These are phyloP conservation scores for Ascochyta fabae DNA, from an alignment of 2,329 filamentous ascomycete species.

Conservation along the genomic window DNA sequence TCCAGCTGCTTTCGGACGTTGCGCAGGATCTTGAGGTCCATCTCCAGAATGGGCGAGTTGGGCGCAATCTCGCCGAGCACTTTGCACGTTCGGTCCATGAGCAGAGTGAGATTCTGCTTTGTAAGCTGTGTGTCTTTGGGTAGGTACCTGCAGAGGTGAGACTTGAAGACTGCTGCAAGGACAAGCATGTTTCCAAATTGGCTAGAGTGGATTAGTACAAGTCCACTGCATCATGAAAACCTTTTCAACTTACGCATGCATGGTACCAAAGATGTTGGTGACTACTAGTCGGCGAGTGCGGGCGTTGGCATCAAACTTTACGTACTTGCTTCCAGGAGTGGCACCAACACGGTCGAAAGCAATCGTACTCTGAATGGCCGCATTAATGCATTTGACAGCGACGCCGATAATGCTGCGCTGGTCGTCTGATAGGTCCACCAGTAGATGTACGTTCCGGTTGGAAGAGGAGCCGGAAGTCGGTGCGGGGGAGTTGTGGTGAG, in stretches of 20 bases:
- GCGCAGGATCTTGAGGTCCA: slow-evolving; percentile 76
- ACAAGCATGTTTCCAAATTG: slow-evolving; percentile 97
- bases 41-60: slow-evolving; percentile 75
- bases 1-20: slow-evolving; percentile 42
- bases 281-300: slow-evolving; percentile 74
- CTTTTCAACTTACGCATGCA: slow-evolving; percentile 32
- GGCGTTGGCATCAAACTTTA: slow-evolving; percentile 59
- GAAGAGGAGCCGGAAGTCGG: slow-evolving; percentile 40
- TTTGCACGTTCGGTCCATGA: slow-evolving; percentile 65
- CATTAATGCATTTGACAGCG: slow-evolving; percentile 50
- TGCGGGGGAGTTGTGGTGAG: slow-evolving; percentile 53
- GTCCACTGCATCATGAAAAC: neutral
- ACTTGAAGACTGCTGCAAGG: slow-evolving; percentile 80
- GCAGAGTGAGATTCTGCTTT: slow-evolving; percentile 29
- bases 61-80: slow-evolving; percentile 75
- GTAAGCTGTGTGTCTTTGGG: slow-evolving; percentile 34
- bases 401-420: slow-evolving; percentile 37
- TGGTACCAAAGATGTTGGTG: slow-evolving; percentile 78
- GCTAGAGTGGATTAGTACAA: slow-evolving; percentile 54
- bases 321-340: slow-evolving; percentile 30
- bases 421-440: slow-evolving; percentile 36
- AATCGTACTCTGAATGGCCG: slow-evolving; percentile 82
- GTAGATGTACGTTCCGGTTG: slow-evolving; percentile 30
- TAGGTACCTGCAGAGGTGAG: slow-evolving; percentile 52
- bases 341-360: slow-evolving; percentile 73